Evolutionary conservation across 352 stramenopile genomes (phyloP), one percentile per base, ranked within the genome.

Genomic region (Globisporangium abappressorium): DNA sequence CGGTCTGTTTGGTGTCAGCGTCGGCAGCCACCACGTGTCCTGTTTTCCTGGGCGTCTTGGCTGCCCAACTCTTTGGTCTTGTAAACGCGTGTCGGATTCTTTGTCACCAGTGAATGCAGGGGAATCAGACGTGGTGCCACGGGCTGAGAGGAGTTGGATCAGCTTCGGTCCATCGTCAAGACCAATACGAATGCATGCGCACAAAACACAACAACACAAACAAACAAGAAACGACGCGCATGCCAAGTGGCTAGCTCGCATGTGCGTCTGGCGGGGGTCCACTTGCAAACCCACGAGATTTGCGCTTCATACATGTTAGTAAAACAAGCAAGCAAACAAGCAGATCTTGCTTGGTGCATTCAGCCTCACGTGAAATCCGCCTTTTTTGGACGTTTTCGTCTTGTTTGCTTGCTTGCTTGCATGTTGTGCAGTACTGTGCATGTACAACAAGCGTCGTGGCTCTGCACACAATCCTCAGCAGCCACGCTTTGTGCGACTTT

Each of bases 321-420:
- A 15, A 43, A 43, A 15, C 36, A 43, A 43, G 34, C 34, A 41
- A 43, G 18, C 18, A 24, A n/a, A 49, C 41, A 49, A 20, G 43
- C 41, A 47, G 18, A 47, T 47, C 41, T 47, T 47, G 15, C 15
- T 22, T 49, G 8, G 43, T n/a, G 43, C 18, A 49, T n/a, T 49
- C 8, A 22, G 18, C 43, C 18, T 22, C 7, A 24, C n/a, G 30
- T 61, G 55, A 36, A 24, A 22, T 62, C 33, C 18, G 33, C 56
- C 11, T 28, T 30, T 33, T 62, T 33, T 62, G 33, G 56, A 34
- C 56, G 56, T 33, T 62, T 62, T 62, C n/a, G 33, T 62, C n/a
- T 30, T 18, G n/a, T 30, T 26, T 18, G n/a, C 33, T 24, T 61
- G 33, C 33, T 22, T 62, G 38, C 38, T 8, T 46, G 38, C 1